Evolutionary conservation across 2,329 filamentous ascomycete genomes (phyloP).

Genomic region (Bipolaris victoriae): DNA sequence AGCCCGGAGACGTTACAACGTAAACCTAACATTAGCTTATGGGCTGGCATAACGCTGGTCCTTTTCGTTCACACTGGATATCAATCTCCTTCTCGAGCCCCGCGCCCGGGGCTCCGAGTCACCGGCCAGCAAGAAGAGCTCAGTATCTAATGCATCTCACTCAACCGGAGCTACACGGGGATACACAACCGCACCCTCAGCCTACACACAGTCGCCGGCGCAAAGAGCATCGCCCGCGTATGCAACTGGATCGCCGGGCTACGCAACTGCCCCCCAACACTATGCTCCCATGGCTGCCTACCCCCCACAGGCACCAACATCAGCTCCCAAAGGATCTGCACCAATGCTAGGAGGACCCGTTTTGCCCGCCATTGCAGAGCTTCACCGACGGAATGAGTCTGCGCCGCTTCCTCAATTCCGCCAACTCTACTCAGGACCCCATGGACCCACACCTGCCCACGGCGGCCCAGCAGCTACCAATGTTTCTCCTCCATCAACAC

Average conservation of each 20-base stretch:
- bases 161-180: slow-evolving; percentile 52
- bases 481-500: slow-evolving; percentile 43
- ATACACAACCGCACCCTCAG: slow-evolving; percentile 45
- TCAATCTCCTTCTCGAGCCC: slow-evolving; percentile 83
- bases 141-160: slow-evolving; percentile 43
- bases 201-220: slow-evolving; percentile 45
- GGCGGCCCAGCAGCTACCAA: slow-evolving; percentile 35
- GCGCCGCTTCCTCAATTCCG: slow-evolving; percentile 47
- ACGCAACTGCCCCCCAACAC: slow-evolving; percentile 31
- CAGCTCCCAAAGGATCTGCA: slow-evolving; percentile 30
- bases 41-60: slow-evolving; percentile 54
- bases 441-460: slow-evolving; percentile 41
- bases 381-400: slow-evolving; percentile 49
- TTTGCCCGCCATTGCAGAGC: slow-evolving; percentile 47
- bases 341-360: slow-evolving; percentile 48
- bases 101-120: slow-evolving; percentile 75
- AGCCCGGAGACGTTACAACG: slow-evolving; percentile 23
- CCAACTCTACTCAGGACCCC: slow-evolving; percentile 49
- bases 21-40: slow-evolving; percentile 35
- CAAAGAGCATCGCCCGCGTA: slow-evolving; percentile 43
- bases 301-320: slow-evolving; percentile 32
- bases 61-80: slow-evolving; percentile 83
- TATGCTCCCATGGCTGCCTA: slow-evolving; percentile 41
- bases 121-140: slow-evolving; percentile 56
- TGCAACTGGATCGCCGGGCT: slow-evolving; percentile 33